phyloP scores from a whole-genome alignment of 164 flowering plant species.

The Tinospora cordifolia region DNA sequence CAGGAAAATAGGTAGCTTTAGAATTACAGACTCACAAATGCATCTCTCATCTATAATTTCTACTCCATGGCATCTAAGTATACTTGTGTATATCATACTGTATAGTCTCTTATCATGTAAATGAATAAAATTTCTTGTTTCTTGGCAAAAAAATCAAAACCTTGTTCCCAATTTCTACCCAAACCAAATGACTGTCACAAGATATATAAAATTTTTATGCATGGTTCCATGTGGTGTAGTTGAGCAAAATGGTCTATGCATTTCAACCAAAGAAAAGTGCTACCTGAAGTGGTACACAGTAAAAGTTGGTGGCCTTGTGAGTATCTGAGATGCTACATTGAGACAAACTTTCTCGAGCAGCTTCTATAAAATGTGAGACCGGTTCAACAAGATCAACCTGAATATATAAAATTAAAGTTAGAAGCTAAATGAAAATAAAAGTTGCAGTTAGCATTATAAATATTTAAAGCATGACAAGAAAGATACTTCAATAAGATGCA shows the following conservation, averaged over 20 bases:
- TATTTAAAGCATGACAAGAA: background rate
- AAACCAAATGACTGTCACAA: too few relatives aligned
- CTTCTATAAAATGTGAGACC: conserved; percentile 84
- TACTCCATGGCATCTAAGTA: too few relatives aligned
- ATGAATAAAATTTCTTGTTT: too few relatives aligned
- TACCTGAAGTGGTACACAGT: conserved; percentile 90
- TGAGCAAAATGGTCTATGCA: background rate
- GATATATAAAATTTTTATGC: background rate
- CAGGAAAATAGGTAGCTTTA: too few relatives aligned
- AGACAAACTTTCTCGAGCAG: conserved; percentile 69
- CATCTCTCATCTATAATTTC: too few relatives aligned
- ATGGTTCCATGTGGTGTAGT: background rate
- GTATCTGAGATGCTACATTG: conserved; percentile 27
- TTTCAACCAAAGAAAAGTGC: background rate
- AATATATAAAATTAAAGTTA: conserved; percentile 5
- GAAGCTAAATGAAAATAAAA: conserved; percentile 3
- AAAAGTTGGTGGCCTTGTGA: conserved; percentile 69
- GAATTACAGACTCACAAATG: too few relatives aligned
- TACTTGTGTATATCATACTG: too few relatives aligned
- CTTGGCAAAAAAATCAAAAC: too few relatives aligned
- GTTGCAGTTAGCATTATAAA: background rate
- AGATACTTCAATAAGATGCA: too few relatives aligned
- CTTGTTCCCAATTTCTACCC: too few relatives aligned
- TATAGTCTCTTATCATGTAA: too few relatives aligned
- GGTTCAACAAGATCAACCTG: conserved; percentile 99